Evolutionary conservation across 441 rosid species (phyloP), one percentile per base, ranked within the genome.

Genomic region (Euphorbia celastroides): DNA sequence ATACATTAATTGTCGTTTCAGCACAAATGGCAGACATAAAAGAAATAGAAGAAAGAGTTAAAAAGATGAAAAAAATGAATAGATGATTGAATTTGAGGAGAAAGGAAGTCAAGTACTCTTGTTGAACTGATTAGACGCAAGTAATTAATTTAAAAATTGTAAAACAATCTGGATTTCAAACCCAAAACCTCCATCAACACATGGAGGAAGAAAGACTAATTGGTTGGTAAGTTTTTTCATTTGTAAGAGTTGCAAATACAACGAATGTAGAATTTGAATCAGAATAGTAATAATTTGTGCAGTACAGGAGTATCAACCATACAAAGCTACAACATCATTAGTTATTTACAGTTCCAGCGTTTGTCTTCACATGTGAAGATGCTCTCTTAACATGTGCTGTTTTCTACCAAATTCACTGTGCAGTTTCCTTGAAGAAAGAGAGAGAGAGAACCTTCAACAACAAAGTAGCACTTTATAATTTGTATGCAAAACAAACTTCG

Each of bases 381-480:
- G 50, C 31, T 38, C 57, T 6, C 4, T 3, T 52, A 26, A 48
- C 34, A 64, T 7, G 13, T 42, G 57, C 32, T 0, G 59, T 60
- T 57, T 64, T 20, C 64, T 57, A 22, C 17, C 46, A 19, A 61
- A 56, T 57, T 4, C 22, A 28, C 67, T 68, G 58, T 71, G 75
- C 73, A 70, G 25, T 28, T 68, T 74, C 48, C 78, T 60, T 52
- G 61, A 61, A 51, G 69, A 66, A 58, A 60, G 51, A 28, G 60
- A 73, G 72, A 76, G 69, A 57, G 71, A 57, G 56, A 79, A 86
- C 96, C 93, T 78, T 77, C 74, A 71, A 92, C 80, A 51, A 86
- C 79, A 63, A 95, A 95, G 77, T 95, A 90, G 93, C 96, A 88
- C 79, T 95, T 95, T 31, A 95, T 92, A 92, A 79, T 94, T 92